A percentile compares a stretch with the other conserved stretches of the same genome.
phyloP scores from a whole-genome alignment of 345 rosid genomes.

The Iberis pinnata region DNA sequence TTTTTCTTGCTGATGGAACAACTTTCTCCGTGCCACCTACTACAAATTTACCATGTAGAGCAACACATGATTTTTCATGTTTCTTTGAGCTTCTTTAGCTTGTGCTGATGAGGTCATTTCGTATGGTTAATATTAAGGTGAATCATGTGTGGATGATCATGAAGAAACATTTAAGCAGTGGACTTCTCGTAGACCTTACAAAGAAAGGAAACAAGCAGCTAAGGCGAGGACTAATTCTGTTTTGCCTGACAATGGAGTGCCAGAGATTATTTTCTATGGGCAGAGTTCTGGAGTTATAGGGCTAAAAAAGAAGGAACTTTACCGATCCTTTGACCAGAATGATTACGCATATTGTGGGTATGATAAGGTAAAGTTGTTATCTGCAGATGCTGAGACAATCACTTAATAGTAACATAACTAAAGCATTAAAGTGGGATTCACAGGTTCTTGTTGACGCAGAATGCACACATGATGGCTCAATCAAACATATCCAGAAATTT shows the following conservation, averaged over 20 bases:
- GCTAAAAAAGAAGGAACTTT: slow-evolving; percentile 47
- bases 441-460: slow-evolving; percentile 99
- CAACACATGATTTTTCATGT: slow-evolving; percentile 7
- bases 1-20: slow-evolving; percentile 85
- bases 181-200: slow-evolving; percentile 79
- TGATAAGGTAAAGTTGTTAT: slow-evolving; percentile 56
- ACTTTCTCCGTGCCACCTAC: slow-evolving; percentile 55
- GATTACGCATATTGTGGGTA: slow-evolving; percentile 46
- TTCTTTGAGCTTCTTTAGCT: slow-evolving; percentile 30
- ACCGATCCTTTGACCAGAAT: slow-evolving; percentile 27
- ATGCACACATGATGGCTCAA: slow-evolving; percentile 96
- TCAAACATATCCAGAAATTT: slow-evolving; percentile 80
- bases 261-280: slow-evolving; percentile 77
- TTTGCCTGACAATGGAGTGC: slow-evolving; percentile 36
- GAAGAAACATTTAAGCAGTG: slow-evolving; percentile 50
- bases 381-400: not conserved
- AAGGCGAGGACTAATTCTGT: slow-evolving; percentile 37
- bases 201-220: slow-evolving; percentile 67
- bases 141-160: slow-evolving; percentile 34
- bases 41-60: slow-evolving; percentile 23
- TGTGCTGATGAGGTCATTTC: slow-evolving; percentile 1
- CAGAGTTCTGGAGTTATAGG: slow-evolving; percentile 66
- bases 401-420: not conserved
- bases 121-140: slow-evolving; percentile 50
- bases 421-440: slow-evolving; percentile 7